Percentiles rank a stretch among this genome's conserved stretches.
phyloP scores from a whole-genome alignment of 106 monocot genomes.

The Platanthera guangdongensis region DNA sequence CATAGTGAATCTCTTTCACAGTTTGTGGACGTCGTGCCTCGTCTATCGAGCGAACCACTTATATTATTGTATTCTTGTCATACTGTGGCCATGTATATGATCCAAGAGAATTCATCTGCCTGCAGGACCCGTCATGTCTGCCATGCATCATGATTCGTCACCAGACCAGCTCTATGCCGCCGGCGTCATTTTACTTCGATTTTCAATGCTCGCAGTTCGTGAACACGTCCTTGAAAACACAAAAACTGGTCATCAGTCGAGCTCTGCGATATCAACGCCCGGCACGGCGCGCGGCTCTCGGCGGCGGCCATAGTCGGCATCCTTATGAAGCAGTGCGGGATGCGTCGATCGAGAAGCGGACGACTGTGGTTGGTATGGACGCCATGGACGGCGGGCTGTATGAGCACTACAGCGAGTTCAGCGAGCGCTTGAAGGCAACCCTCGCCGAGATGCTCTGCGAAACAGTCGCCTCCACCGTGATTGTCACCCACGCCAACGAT shows the following conservation, averaged over 20 bases:
- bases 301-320: constrained; percentile 84
- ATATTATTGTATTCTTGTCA: too few relatives aligned
- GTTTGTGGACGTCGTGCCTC: too few relatives aligned
- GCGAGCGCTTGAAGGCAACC: constrained; percentile 44
- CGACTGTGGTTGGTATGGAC: constrained; percentile 81
- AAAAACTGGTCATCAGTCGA: constrained; percentile 44
- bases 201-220: constrained; percentile 30
- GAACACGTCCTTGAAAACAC: constrained; percentile 40
- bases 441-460: constrained; percentile 73
- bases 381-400: constrained; percentile 94
- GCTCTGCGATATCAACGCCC: constrained; percentile 64
- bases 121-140: constrained; percentile 95
- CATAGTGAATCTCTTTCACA: too few relatives aligned
- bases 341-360: constrained; percentile 14
- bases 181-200: neutral
- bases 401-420: constrained; percentile 79
- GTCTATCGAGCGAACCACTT: too few relatives aligned
- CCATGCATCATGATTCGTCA: constrained; percentile 91
- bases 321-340: constrained; percentile 75
- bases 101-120: too few relatives aligned
- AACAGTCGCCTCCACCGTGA: constrained; percentile 37
- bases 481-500: constrained; percentile 63
- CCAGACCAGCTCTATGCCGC: neutral
- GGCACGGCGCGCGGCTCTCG: constrained; percentile 66
- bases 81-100: too few relatives aligned